Base-by-base conservation (phyloP, 208 protist genomes). In the Acanthamoeba triangularis region DNA sequence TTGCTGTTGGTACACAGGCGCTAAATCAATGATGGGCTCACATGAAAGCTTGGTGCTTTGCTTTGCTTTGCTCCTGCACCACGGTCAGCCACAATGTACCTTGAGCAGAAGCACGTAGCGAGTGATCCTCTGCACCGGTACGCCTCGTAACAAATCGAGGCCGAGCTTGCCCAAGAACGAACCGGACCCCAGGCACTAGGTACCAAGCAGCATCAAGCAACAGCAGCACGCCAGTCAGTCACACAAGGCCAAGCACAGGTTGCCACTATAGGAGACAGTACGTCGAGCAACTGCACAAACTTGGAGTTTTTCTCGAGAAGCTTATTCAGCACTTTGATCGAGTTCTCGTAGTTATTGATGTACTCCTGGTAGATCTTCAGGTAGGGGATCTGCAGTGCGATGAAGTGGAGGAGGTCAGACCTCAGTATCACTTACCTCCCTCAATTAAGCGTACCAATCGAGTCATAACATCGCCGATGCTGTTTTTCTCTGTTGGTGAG, bases 301-400 rank as follows among this genome's bases (percentile, higher is more conserved):
- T 90, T 90, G 80, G 80, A 18, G 25, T 90, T 90, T 28, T 90
- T 90, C 35, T 90, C 80, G 28, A 90, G 54, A 10, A 78, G 37
- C 47, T 90, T 90, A n/a, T 90, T 90, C 5, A 90, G 44, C 30
- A 65, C 54, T 59, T 90, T 63, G 54, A 90, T 90, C 0, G 80
- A 52, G 54, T 65, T 90, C 20, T 90, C 80, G 35, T 90, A 90
- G 30, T 90, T 90, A 35, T 90, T 90, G 54, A 90, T 90, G 80
- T 90, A 90, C 30, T 90, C 80, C 41, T 90, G 80, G 33, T 90
- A 90, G 80, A 90, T 90, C 80, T 90, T 90, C 54, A 90, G 33
- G 54, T 90, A 90, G 8, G 80, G 80, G 25, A 90, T 63, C 80
- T 90, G 54, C 20, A n/a, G 23, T 25, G 16, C 6, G 7, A 28